Base-by-base conservation (phyloP, 805 yeast species). In the Cyberlindnera bimundalis region DNA sequence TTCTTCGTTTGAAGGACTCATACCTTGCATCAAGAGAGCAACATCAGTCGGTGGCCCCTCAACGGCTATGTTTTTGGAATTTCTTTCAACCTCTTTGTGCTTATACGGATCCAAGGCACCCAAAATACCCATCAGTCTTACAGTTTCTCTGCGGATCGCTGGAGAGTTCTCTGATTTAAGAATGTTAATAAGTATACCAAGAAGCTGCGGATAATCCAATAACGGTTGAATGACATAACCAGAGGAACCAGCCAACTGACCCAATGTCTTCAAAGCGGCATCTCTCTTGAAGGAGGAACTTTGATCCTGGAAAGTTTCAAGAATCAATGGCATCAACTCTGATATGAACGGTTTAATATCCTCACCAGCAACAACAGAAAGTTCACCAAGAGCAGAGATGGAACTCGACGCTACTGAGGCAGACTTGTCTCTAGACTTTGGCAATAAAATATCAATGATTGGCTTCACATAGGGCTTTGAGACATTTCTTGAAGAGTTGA, bases 91-190 rank as follows among this genome's bases (percentile, higher is more conserved):
- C 52, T 88, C 96, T 41, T 96, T 78, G 52, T 89, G 95, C 57
- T 87, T 90, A 59, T 91, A 93, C 1, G 99, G 99, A 62, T 93
- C 99, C 35, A 93, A 67, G 0, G 99, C 99, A 48, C 99, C 99
- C 30, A 93, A 67, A 25, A 90, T 89, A 57, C 99, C 99, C 42
- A 93, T 68, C 18, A 93, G 64, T 48, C 91, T 74, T 1, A 93
- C 96, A 0, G 96, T 84, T 59, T 93, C 98, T 42, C 96, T 69
- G 55, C 93, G 78, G 7, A 87, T 80, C 4, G 75, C 66, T 3
- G 82, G 75, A 0, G 95, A 78, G 10, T 79, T 76, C 55, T 91
- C 97, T 43, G 89, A 78, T 48, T 85, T 85, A 40, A 93, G 65
- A 29, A 93, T 88, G 39, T 80, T 81, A 4, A 89, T 86, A 24